Evolutionary conservation across 2,329 filamentous ascomycete species (phyloP), one percentile per base, ranked within the genome.

Genomic region (Dactylellina sp.): DNA sequence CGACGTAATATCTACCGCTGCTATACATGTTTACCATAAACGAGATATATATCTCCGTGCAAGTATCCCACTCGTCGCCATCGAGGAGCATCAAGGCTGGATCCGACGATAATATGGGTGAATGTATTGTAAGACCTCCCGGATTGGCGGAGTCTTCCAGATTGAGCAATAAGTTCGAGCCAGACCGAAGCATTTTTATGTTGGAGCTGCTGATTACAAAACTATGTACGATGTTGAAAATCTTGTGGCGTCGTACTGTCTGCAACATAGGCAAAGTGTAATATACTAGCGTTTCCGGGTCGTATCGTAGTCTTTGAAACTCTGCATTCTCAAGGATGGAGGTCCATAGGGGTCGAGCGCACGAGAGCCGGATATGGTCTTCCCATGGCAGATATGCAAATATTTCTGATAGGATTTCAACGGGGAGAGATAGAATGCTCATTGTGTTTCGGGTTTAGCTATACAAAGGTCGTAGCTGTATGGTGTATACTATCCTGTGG

Each of bases 341-440:
- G 9, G 14, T 16, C 56, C 56, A 62, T 5, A 49, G 6, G 2
- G 39, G 39, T 18, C 42, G 40, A 11, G 53, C 56, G 20, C 20
- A 22, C 1, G 56, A 24, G 18, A 50, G 39, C 25, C 32, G 39
- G 25, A 56, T 61, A 40, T 70, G 64, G 39, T 70, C 64, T 28
- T 68, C 46, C 64, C 47, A 61, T 14, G 39, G 24, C 20, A 61
- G 11, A n/a, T 32, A 42, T 12, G 24, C 24, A 35, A 70, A 42
- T 46, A 70, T 70, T 28, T 62, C 37, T 12, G 37, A 22, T 28
- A 61, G 64, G 7, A 70, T 12, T 55, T 70, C 64, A 9, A 37
- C n/a, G 40, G 56, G 64, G 40, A 70, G 64, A 18, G 39, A 20
- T 1, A 70, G 47, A 24, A 61, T 53, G 37, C 16, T 12, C 64